These are phyloP conservation scores for Ophioceras dolichostomum DNA, from an alignment of 2,329 filamentous ascomycete species.

Conservation along the genomic window DNA sequence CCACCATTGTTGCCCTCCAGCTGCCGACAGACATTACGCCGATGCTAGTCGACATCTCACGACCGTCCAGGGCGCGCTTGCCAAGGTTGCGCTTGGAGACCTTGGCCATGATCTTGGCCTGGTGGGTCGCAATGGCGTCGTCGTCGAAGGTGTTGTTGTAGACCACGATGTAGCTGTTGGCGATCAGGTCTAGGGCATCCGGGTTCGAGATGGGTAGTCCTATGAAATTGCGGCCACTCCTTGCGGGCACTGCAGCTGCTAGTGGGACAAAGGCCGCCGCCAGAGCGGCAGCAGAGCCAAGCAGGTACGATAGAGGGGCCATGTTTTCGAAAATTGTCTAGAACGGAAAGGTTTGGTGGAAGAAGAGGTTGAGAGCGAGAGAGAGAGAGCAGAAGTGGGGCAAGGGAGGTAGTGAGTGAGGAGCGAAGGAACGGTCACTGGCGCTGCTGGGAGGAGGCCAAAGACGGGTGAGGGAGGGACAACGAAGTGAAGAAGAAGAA, in stretches of 20 bases:
- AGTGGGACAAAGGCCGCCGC: slow-evolving; percentile 3
- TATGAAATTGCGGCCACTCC: slow-evolving; percentile 8
- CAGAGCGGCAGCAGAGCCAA: slow-evolving; percentile 6
- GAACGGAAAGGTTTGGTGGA: background rate
- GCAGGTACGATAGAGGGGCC: slow-evolving; percentile 8
- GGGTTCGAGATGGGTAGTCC: slow-evolving; percentile 37
- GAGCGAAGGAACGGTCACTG: too few relatives aligned
- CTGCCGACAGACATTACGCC: slow-evolving; percentile 31
- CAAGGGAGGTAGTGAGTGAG: background rate
- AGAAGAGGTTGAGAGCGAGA: slow-evolving; percentile 2
- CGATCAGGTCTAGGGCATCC: slow-evolving; percentile 32
- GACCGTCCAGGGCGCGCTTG: slow-evolving; percentile 35
- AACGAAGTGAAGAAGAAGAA: background rate
- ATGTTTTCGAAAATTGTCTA: slow-evolving; percentile 7
- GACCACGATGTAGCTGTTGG: slow-evolving; percentile 51
- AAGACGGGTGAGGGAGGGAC: too few relatives aligned
- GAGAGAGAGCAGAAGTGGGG: background rate
- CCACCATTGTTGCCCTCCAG: slow-evolving; percentile 38
- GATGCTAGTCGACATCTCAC: slow-evolving; percentile 32
- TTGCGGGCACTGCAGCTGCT: background rate
- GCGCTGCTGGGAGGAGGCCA: too few relatives aligned
- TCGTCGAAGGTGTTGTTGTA: slow-evolving; percentile 43
- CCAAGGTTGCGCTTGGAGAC: slow-evolving; percentile 45
- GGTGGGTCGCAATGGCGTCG: slow-evolving; percentile 33
- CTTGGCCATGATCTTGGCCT: slow-evolving; percentile 31